phyloP scores from a whole-genome alignment of 2,329 filamentous ascomycete genomes.

The Sporothrix pseudoabietina region DNA sequence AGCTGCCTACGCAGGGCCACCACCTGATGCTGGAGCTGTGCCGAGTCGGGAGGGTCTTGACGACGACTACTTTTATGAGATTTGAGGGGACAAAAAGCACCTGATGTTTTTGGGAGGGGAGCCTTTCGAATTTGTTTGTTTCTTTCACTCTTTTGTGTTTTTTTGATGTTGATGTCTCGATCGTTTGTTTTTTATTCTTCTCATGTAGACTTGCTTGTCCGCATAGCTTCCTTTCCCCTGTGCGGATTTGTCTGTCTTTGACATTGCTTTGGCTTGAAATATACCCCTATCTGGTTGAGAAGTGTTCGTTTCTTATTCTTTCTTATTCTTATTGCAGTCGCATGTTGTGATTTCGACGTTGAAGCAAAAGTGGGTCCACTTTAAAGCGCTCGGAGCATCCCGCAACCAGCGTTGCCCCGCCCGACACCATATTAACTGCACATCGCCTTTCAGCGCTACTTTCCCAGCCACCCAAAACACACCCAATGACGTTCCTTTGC shows the following conservation, averaged over 20 bases:
- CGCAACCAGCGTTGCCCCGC: conserved; percentile 11
- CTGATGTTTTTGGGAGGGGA: neutral
- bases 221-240: neutral
- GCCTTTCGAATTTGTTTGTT: neutral
- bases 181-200: neutral
- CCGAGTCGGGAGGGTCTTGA: conserved; percentile 83
- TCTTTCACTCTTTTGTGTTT: neutral
- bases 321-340: neutral
- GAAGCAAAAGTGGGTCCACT: neutral
- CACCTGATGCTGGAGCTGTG: conserved; percentile 70
- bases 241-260: neutral
- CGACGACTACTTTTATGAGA: conserved; percentile 91
- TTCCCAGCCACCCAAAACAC: conserved; percentile 9
- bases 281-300: conserved; percentile 18
- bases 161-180: neutral
- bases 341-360: neutral
- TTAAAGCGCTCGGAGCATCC: conserved; percentile 1
- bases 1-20: conserved; percentile 67
- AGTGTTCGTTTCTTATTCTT: neutral
- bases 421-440: neutral
- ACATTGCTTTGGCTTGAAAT: neutral
- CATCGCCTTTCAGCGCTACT: neutral
- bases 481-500: conserved; percentile 5
- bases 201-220: neutral
- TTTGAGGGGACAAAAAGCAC: conserved; percentile 45